Percentiles rank a stretch among this genome's conserved stretches.
Evolutionary conservation across 257 asterid genomes (phyloP).

Genomic region (Jacaranda copaia): DNA sequence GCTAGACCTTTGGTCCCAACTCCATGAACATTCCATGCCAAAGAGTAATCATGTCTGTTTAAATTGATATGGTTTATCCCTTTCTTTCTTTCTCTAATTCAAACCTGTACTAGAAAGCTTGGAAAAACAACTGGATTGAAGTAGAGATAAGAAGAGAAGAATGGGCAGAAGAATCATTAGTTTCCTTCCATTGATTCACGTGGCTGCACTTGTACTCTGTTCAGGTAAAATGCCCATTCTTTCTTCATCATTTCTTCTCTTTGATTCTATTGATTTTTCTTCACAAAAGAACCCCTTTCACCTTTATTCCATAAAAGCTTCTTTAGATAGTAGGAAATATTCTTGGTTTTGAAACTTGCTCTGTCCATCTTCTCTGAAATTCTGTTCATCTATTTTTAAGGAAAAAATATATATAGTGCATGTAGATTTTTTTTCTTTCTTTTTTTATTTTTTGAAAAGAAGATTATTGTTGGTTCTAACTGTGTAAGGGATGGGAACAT

Average conservation of each 20-base stretch:
- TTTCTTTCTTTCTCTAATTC: too few relatives aligned
- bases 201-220: conserved; percentile 51
- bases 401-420: conserved; percentile 4
- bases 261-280: not conserved
- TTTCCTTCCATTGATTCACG: conserved; percentile 47
- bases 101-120: conserved; percentile 21
- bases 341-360: not conserved
- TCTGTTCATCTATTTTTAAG: not conserved
- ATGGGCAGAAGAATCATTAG: conserved; percentile 48
- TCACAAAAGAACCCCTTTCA: not conserved
- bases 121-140: not conserved
- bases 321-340: not conserved
- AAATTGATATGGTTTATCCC: too few relatives aligned
- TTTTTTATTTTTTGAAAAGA: not conserved
- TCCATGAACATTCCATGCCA: conserved; percentile 41
- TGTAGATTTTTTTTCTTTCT: not conserved
- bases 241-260: not conserved
- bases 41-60: too few relatives aligned
- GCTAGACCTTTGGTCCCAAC: conserved; percentile 40
- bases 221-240: conserved; percentile 53
- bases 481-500: too few relatives aligned
- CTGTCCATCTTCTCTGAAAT: not conserved
- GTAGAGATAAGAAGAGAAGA: conserved; percentile 25
- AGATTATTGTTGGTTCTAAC: too few relatives aligned
- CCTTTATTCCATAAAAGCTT: not conserved